phyloP scores from a whole-genome alignment of 2,329 filamentous ascomycete genomes.

The Paracorniculantispora psalliotae region DNA sequence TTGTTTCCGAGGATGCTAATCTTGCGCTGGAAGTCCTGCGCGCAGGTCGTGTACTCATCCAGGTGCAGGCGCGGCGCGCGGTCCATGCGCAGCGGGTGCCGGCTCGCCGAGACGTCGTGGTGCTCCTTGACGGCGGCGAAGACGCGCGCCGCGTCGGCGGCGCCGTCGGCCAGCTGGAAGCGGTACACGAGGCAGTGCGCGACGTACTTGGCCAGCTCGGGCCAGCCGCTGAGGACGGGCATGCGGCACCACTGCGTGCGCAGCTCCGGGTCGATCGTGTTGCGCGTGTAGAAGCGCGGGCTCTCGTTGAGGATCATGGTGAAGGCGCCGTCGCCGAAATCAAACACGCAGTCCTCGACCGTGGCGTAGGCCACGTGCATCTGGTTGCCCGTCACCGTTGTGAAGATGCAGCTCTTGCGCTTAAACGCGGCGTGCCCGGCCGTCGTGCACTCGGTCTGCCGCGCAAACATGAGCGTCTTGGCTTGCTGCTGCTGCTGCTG shows the following conservation, averaged over 20 bases:
- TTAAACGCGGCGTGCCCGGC: slow-evolving; percentile 37
- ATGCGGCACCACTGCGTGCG: slow-evolving; percentile 25
- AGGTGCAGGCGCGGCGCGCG: slow-evolving; percentile 4
- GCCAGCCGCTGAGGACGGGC: slow-evolving; percentile 21
- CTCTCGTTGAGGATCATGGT: slow-evolving; percentile 48
- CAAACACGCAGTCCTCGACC: slow-evolving; percentile 41
- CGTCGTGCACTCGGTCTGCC: slow-evolving; percentile 35
- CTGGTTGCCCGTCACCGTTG: slow-evolving; percentile 21
- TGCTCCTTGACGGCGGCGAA: slow-evolving; percentile 17
- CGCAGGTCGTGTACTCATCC: slow-evolving; percentile 20
- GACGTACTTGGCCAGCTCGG: slow-evolving; percentile 29
- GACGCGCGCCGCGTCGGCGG: slow-evolving; percentile 22
- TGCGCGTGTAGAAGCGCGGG: slow-evolving; percentile 42
- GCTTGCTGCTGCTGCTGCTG: slow-evolving; percentile 1
- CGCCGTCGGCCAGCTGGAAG: slow-evolving; percentile 24
- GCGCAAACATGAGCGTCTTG: slow-evolving; percentile 36
- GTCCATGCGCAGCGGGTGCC: slow-evolving; percentile 19
- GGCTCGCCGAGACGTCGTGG: slow-evolving; percentile 23
- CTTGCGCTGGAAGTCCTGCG: slow-evolving; percentile 30
- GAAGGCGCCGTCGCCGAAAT: slow-evolving; percentile 31
- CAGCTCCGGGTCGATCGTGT: slow-evolving; percentile 9
- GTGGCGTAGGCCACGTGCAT: slow-evolving; percentile 47
- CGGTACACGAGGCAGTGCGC: slow-evolving; percentile 43
- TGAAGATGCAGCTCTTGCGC: slow-evolving; percentile 37
- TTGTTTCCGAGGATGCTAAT: slow-evolving; percentile 20